These are phyloP conservation scores for Paecilomyces niveus DNA, from an alignment of 2,329 filamentous ascomycete genomes.

Conservation along the genomic window DNA sequence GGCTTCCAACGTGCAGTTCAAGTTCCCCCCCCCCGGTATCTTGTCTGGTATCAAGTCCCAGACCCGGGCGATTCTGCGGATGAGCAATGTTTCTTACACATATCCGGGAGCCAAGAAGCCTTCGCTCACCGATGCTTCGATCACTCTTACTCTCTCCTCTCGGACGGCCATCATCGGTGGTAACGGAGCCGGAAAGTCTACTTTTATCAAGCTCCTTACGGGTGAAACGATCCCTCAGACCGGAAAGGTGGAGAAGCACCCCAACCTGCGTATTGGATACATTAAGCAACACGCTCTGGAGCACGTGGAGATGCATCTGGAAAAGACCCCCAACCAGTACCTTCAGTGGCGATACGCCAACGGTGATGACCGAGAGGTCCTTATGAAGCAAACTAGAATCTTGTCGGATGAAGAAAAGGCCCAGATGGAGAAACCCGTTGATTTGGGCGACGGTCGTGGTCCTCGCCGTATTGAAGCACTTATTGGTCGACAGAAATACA, in stretches of 20 bases:
- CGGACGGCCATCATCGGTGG: conserved; percentile 93
- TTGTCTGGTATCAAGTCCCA: conserved; percentile 90
- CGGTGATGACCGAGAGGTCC: conserved; percentile 91
- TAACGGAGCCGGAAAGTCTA: conserved; percentile 97
- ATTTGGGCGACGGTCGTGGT: conserved; percentile 76
- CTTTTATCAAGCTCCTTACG: conserved; percentile 93
- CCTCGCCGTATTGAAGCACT: conserved; percentile 73
- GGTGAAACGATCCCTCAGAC: conserved; percentile 78
- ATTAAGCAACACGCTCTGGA: conserved; percentile 99
- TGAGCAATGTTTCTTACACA: conserved; percentile 86
- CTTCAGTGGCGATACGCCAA: conserved; percentile 97
- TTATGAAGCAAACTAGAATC: conserved; percentile 94
- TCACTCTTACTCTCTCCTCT: conserved; percentile 79
- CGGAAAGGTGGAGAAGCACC: conserved; percentile 94
- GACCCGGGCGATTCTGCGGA: conserved; percentile 89
- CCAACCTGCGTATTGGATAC: conserved; percentile 96
- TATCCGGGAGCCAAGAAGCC: conserved; percentile 87
- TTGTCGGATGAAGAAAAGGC: conserved; percentile 76
- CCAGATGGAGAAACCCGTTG: conserved; percentile 87
- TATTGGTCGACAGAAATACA: conserved; percentile 95
- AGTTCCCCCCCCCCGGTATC: conserved; percentile 94
- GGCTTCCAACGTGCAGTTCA: conserved; percentile 84
- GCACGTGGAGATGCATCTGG: conserved; percentile 98
- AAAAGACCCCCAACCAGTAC: conserved; percentile 99
- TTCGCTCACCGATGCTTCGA: conserved; percentile 80